Conservation (phyloP, 2,329 filamentous ascomycete species). For the Dichotomopilus funicola region DNA sequence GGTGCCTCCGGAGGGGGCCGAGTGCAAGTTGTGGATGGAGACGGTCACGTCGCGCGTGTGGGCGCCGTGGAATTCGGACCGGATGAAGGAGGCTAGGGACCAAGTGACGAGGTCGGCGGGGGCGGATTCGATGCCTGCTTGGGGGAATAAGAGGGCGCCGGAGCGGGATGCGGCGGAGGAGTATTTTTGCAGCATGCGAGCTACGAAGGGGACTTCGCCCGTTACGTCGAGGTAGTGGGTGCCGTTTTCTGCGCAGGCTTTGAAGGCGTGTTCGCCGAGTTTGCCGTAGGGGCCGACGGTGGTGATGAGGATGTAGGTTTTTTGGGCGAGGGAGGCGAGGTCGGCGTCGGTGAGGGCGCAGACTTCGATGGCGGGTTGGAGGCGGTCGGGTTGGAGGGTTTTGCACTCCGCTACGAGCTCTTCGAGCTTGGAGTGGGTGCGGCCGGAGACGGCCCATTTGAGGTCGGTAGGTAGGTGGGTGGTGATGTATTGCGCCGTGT, state of each 20-base stretch:
- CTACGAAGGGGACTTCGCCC: conserved; percentile 52
- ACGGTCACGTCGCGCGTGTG: conserved; percentile 49
- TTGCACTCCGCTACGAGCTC: conserved; percentile 61
- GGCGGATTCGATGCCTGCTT: conserved; percentile 56
- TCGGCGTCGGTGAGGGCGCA: conserved; percentile 41
- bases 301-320: conserved; percentile 50
- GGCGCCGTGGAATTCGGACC: conserved; percentile 37
- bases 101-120: conserved; percentile 55
- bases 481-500: conserved; percentile 69
- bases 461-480: conserved; percentile 65
- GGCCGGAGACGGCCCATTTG: conserved; percentile 83
- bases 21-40: conserved; percentile 39
- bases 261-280: conserved; percentile 53
- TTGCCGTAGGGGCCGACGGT: conserved; percentile 53
- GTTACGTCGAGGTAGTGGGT: conserved; percentile 61
- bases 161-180: conserved; percentile 42
- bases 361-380: conserved; percentile 58
- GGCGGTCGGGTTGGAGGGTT: conserved; percentile 60
- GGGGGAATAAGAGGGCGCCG: conserved; percentile 55
- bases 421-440: conserved; percentile 70
- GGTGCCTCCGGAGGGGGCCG: conserved; percentile 57
- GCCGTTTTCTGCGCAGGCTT: conserved; percentile 54
- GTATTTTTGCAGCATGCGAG: conserved; percentile 56
- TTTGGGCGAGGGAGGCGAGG: conserved; percentile 45
- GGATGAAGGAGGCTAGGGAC: conserved; percentile 45